phyloP scores from a whole-genome alignment of 345 rosid genomes.

The Bruguiera sexangula region DNA sequence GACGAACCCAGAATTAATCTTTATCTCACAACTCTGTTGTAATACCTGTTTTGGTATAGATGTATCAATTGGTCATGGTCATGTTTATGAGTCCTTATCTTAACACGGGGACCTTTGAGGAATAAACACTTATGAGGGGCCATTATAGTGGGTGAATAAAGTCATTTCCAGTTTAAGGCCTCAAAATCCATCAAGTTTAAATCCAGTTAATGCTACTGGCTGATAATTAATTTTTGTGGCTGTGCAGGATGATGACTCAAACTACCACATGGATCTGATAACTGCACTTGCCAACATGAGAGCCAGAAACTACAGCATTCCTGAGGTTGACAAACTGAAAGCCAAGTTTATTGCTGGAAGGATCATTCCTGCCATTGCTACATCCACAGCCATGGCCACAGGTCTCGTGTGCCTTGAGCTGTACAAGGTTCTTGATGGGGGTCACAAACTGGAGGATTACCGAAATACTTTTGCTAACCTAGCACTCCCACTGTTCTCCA shows the following conservation, averaged over 20 bases:
- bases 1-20: too few relatives aligned
- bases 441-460: constrained; percentile 83
- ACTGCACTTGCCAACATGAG: constrained; percentile 99
- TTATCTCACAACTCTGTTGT: too few relatives aligned
- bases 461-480: constrained; percentile 92
- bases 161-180: neutral
- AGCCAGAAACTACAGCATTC: constrained; percentile 94
- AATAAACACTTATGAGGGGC: neutral
- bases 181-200: neutral
- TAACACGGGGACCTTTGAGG: neutral
- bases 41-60: neutral
- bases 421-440: constrained; percentile 77
- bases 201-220: neutral
- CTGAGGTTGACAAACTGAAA: constrained; percentile 94
- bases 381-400: constrained; percentile 95
- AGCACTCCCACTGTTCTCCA: constrained; percentile 90
- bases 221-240: neutral
- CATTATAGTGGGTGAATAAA: neutral
- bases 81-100: neutral
- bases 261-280: constrained; percentile 97
- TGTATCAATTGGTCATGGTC: neutral
- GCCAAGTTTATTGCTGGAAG: constrained; percentile 99
- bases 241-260: constrained; percentile 87
- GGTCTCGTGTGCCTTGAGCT: constrained; percentile 95
- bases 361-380: constrained; percentile 96